Percentiles rank a stretch among this genome's conserved stretches.
These are phyloP conservation scores for Diaporthe sp. DNA, from an alignment of 2,329 filamentous ascomycete species.

Conservation along the genomic window DNA sequence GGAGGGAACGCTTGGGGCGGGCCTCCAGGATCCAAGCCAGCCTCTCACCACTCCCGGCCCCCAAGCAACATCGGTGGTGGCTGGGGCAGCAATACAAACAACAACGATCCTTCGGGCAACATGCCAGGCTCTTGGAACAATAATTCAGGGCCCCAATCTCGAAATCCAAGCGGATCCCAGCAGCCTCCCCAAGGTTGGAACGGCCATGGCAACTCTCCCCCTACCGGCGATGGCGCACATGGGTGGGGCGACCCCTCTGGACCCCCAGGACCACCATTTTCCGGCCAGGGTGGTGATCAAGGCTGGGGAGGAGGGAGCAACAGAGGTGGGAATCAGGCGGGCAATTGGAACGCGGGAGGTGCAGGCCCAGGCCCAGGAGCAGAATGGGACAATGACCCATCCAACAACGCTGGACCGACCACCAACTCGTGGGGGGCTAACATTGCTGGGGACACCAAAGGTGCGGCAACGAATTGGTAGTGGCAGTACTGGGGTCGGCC, in stretches of 20 bases:
- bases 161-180: background rate
- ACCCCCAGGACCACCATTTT: background rate
- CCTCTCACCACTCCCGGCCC: background rate
- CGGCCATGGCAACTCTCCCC: background rate
- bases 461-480: constrained; percentile 30
- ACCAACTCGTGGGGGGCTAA: background rate
- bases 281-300: background rate
- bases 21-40: constrained; percentile 16
- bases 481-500: constrained; percentile 1
- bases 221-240: background rate
- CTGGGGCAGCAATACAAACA: background rate
- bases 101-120: background rate
- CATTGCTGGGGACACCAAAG: constrained; percentile 25
- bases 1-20: constrained; percentile 13
- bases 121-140: constrained; percentile 27
- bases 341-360: background rate
- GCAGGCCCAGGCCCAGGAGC: background rate
- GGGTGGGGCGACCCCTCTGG: background rate
- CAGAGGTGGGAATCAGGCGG: background rate
- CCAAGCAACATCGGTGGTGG: constrained; percentile 3
- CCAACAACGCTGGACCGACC: constrained; percentile 25
- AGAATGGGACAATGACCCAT: constrained; percentile 14
- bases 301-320: constrained; percentile 4
- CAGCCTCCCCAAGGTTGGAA: constrained; percentile 13
- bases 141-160: background rate